Evolutionary conservation across 1,139 yeast species (phyloP), one percentile per base, ranked within the genome.

Genomic region (Geotrichum restrictum): DNA sequence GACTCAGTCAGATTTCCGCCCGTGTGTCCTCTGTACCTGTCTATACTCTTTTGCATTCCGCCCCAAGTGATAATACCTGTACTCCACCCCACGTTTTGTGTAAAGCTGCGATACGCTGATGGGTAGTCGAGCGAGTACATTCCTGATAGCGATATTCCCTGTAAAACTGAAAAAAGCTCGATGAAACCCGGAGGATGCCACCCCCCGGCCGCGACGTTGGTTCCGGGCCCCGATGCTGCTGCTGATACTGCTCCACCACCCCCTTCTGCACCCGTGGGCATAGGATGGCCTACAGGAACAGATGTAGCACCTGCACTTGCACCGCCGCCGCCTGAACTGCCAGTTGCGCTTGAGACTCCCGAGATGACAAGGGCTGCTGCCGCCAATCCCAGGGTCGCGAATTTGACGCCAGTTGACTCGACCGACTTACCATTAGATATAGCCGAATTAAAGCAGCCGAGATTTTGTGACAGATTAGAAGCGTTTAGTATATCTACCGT

Each of bases 81-180:
- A 10, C 67, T 59, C 72, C 72, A 69, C 19, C 66, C 69, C 42
- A 69, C 60, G 54, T 69, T 69, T 32, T 62, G 61, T 4, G 69
- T 52, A 49, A 68, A 69, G 34, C 62, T 56, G 43, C 64, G 56
- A 52, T 67, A 69, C 1, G 67, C 64, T 4, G 57, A 51, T 7
- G 72, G 72, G 52, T 68, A 69, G 21, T 60, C 54, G 32, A 69
- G 59, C 5, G 69, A 60, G 53, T 66, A 61, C 64, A 68, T 64
- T 16, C 72, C 72, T n/a, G 63, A 59, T 27, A 62, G 56, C 2
- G 71, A 69, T 42, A 69, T 62, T 10, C 60, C 59, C 57, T 68
- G 71, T 11, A 65, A 49, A 33, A 62, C 60, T 2, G 55, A 45
- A 43, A 65, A 57, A 36, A 64, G 60, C 19, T 57, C 62, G 18